Base-by-base conservation (phyloP, 148 eudicot genomes). In the Heliamphora exappendiculata region DNA sequence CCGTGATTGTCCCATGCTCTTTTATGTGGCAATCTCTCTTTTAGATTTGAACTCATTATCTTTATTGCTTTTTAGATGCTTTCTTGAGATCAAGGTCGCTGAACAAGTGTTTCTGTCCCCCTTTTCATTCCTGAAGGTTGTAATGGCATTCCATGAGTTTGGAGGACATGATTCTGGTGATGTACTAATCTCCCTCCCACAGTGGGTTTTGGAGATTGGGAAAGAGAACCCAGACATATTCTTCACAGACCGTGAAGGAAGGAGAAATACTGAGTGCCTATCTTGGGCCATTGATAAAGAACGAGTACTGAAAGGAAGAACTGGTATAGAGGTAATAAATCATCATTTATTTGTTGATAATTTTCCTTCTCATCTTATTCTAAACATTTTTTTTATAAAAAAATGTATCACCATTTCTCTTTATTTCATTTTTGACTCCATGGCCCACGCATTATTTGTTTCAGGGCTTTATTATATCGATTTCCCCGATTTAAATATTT, bases 231-330 rank as follows among this genome's bases (percentile, higher is more conserved):
- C 84, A 74, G 92, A 88, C 78, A 87, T 89, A 44, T 89, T 87
- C 79, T 91, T 89, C 80, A 91, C 91, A 4, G 96, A 91, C 70
- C 85, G 88, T 62, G 88, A 87, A 86, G 89, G 96, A 79, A 81
- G 89, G 73, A 89, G 96, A 79, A 89, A 89, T 70, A 86, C 87
- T 33, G 95, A 85, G 82, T 84, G 91, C 76, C 72, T 88, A 62
- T 83, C 94, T 31, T 84, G 89, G 93, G 91, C 91, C 62, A 77
- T 85, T 81, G 94, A 90, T 78, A 87, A 85, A 84, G 89, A 87
- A 80, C 77, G 91, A 54, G 89, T 88, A 22, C 77, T 90, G 55
- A 82, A 82, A 76, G 91, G 94, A 76, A 87, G 91, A 81, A 90
- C 94, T 72, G 91, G 85, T 79, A 70, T 85, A 67, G 94, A 90